Conservation (phyloP, 1,139 yeast species). For the Scheffersomyces cryptocercus region DNA sequence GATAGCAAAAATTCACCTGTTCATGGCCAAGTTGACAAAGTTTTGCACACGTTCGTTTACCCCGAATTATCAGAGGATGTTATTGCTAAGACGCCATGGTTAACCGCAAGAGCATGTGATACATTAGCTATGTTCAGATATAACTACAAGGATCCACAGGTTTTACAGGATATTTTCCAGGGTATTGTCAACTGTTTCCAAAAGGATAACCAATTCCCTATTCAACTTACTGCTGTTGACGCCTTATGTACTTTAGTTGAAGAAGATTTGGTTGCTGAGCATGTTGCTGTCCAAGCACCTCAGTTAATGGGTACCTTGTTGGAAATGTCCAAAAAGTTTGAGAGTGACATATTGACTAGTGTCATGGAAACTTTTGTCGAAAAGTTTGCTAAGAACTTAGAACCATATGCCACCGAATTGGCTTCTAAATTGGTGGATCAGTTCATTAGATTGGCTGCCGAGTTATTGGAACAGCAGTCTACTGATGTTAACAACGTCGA, state of each 20-base stretch:
- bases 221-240: constrained; percentile 55
- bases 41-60: constrained; percentile 44
- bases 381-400: constrained; percentile 52
- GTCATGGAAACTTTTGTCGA: constrained; percentile 61
- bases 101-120: constrained; percentile 59
- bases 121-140: constrained; percentile 49
- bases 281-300: constrained; percentile 50
- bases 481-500: constrained; percentile 28
- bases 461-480: constrained; percentile 36
- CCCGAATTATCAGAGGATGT: constrained; percentile 46
- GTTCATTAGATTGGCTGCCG: constrained; percentile 46
- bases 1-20: constrained; percentile 43
- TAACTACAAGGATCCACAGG: constrained; percentile 38
- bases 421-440: constrained; percentile 49
- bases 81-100: constrained; percentile 40
- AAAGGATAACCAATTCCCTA: constrained; percentile 46
- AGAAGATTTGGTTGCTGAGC: constrained; percentile 48
- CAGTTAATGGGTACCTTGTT: constrained; percentile 54
- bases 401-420: constrained; percentile 56
- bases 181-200: constrained; percentile 46
- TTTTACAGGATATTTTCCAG: constrained; percentile 46
- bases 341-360: constrained; percentile 53
- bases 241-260: constrained; percentile 52
- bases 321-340: constrained; percentile 51
- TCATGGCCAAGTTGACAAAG: constrained; percentile 46